A percentile compares a stretch with the other conserved stretches of the same genome.
Evolutionary conservation across 78 protist species (phyloP).

Genomic region (Guillardia theta): DNA sequence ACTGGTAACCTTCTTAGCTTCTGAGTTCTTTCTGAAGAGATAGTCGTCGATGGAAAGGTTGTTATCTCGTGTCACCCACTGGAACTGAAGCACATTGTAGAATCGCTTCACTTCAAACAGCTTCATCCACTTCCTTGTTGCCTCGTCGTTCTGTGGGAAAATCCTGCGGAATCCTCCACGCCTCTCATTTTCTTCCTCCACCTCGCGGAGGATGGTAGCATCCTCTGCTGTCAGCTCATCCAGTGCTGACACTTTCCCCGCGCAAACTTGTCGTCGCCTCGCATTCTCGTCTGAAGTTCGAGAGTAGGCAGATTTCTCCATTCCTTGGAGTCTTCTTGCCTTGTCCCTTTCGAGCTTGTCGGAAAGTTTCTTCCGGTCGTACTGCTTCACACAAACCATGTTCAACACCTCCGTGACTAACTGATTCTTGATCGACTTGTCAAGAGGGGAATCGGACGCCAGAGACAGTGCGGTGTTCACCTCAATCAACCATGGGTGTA

Average conservation of each 20-base stretch:
- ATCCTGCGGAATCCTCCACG: background rate
- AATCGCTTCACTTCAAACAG: background rate
- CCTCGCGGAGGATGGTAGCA: background rate
- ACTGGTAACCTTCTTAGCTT: no score
- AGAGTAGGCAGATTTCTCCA: background rate
- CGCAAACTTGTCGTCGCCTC: background rate
- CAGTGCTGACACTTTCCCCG: background rate
- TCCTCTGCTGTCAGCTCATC: background rate
- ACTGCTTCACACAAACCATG: background rate
- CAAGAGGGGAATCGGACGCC: background rate
- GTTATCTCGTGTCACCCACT: no score
- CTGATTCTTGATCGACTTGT: background rate
- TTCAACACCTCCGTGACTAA: background rate
- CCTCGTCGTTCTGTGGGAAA: background rate
- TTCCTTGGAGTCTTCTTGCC: background rate
- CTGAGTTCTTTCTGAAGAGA: no score
- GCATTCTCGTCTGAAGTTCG: background rate
- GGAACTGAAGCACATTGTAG: background rate
- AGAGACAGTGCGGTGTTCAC: conserved; percentile 5
- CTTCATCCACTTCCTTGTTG: background rate
- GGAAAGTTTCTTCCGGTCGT: background rate
- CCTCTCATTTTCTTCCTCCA: background rate
- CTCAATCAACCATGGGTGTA: conserved; percentile 22
- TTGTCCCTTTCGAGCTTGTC: background rate
- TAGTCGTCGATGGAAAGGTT: no score